phyloP scores from a whole-genome alignment of 371 early-diverging fungal species.

The Saksenaea oblongispora region DNA sequence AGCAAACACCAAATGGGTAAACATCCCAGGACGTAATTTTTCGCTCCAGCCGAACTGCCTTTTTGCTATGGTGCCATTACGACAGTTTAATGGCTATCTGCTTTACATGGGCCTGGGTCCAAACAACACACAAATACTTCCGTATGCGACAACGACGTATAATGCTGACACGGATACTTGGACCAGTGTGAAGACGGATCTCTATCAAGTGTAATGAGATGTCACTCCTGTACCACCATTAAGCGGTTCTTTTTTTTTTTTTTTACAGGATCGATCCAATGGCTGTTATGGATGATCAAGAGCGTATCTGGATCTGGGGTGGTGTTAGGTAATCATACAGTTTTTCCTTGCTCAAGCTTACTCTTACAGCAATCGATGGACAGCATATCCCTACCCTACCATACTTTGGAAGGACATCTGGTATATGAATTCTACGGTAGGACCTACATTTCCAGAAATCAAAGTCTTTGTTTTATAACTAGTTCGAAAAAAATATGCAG shows the following conservation, averaged over 20 bases:
- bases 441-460: too few species aligned
- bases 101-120: conserved; percentile 5
- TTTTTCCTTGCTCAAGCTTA: not conserved
- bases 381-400: not conserved
- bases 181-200: not conserved
- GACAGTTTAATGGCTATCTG: not conserved
- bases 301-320: not conserved
- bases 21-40: not conserved
- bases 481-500: too few species aligned
- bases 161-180: conserved; percentile 5
- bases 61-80: not conserved
- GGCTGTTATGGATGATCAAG: not conserved
- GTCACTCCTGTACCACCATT: not conserved
- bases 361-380: not conserved
- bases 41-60: not conserved
- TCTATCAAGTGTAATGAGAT: not conserved
- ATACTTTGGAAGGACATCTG: not conserved
- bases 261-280: not conserved
- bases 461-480: too few species aligned
- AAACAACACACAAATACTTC: not conserved
- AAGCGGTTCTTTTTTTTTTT: not conserved
- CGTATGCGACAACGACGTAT: not conserved
- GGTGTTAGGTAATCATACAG: not conserved
- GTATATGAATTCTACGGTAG: too few species aligned
- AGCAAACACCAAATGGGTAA: not conserved